A percentile compares a stretch with the other conserved stretches of the same genome.
phyloP scores from a whole-genome alignment of 306 rosid species.

The Luffa aegyptiaca region DNA sequence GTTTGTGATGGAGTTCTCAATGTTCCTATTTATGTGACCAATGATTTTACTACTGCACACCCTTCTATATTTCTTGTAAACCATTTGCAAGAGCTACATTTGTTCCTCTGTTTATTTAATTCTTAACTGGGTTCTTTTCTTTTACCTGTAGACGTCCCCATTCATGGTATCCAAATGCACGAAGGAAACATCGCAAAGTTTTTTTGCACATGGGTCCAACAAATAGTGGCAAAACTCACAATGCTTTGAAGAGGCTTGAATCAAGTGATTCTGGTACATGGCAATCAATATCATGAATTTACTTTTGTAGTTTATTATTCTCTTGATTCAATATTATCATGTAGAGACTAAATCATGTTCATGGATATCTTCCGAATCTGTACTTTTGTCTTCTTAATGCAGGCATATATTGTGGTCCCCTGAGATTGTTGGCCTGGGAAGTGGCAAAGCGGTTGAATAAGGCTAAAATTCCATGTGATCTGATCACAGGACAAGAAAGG shows the following conservation, averaged over 20 bases:
- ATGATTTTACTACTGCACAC: not conserved
- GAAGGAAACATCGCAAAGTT: slow-evolving; percentile 63
- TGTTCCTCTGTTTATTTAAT: not conserved
- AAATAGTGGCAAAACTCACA: slow-evolving; percentile 87
- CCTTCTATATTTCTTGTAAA: not conserved
- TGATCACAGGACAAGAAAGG: slow-evolving; percentile 87
- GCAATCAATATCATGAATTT: not conserved
- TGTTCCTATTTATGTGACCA: not conserved
- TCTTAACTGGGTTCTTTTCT: not conserved
- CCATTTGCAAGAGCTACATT: not conserved
- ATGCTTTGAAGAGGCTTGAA: slow-evolving; percentile 72
- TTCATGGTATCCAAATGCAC: slow-evolving; percentile 89
- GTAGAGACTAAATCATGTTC: not conserved
- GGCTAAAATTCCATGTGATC: slow-evolving; percentile 80
- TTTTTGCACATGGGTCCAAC: slow-evolving; percentile 95
- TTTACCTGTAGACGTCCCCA: slow-evolving; percentile 57
- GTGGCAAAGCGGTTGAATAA: slow-evolving; percentile 83
- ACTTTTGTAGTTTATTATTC: not conserved
- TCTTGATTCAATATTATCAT: not conserved
- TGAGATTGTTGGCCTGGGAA: slow-evolving; percentile 98
- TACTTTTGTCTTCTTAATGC: slow-evolving; percentile 15
- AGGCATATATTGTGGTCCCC: slow-evolving; percentile 94
- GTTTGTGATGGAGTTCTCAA: not conserved
- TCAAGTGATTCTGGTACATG: slow-evolving; percentile 77
- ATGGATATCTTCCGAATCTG: not conserved